These are phyloP conservation scores for Aspergillus sp. DNA, from an alignment of 2,329 filamentous ascomycete species.

Conservation along the genomic window DNA sequence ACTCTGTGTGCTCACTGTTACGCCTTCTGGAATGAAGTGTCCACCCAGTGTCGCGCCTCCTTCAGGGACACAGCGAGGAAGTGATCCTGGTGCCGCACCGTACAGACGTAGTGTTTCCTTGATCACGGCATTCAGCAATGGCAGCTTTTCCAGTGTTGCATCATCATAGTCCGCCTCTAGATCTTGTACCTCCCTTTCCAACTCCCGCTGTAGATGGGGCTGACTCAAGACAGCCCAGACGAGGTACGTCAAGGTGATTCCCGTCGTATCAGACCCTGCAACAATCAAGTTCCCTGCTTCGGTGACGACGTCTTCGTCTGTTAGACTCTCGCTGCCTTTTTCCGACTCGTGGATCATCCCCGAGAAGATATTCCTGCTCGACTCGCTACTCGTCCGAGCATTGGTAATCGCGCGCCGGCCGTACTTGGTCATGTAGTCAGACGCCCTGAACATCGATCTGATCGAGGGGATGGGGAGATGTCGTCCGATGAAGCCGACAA, in stretches of 20 bases:
- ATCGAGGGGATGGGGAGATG: constrained; percentile 8
- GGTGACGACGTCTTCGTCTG: constrained; percentile 33
- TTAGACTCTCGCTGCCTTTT: constrained; percentile 20
- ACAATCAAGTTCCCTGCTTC: constrained; percentile 46
- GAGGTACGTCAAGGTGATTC: constrained; percentile 49
- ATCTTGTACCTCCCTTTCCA: constrained; percentile 49
- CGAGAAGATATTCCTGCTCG: constrained; percentile 38
- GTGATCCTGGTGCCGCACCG: constrained; percentile 56
- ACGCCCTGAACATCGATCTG: constrained; percentile 9
- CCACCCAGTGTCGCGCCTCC: constrained; percentile 42
- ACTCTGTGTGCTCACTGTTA: constrained; percentile 52
- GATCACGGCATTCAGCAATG: constrained; percentile 57
- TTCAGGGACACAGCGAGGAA: constrained; percentile 53
- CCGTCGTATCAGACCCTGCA: constrained; percentile 52
- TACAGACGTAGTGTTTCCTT: constrained; percentile 60
- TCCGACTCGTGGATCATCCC: constrained; percentile 37
- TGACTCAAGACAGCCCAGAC: constrained; percentile 36
- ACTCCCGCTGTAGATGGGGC: constrained; percentile 41
- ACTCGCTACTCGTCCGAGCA: constrained; percentile 21
- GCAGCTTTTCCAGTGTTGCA: constrained; percentile 52
- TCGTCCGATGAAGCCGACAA: constrained; percentile 7
- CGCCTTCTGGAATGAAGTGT: constrained; percentile 49
- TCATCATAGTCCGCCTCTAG: constrained; percentile 32
- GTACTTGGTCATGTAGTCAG: constrained; percentile 11
- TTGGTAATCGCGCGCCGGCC: constrained; percentile 9